phyloP scores from a whole-genome alignment of 495 filamentous ascomycete genomes.

The Podospora bellae-mahoneyi region DNA sequence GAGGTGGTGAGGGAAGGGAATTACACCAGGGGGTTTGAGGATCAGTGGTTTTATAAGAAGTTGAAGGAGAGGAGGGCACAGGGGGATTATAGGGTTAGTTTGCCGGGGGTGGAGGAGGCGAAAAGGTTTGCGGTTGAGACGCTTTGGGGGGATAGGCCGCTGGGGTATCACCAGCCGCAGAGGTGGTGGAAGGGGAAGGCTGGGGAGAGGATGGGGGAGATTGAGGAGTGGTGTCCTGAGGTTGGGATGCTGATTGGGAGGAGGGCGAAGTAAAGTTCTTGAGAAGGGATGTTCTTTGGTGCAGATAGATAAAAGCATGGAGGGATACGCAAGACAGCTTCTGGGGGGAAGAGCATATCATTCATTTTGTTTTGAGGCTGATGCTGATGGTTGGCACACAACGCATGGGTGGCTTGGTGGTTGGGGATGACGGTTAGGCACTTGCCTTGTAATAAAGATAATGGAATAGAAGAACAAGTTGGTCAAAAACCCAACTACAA shows the following conservation, averaged over 20 bases:
- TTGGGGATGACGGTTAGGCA: no score
- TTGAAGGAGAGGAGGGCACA: neutral
- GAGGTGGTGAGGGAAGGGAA: constrained; percentile 23
- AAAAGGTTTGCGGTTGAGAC: constrained; percentile 20
- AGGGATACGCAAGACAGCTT: neutral
- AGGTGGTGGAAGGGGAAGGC: constrained; percentile 12
- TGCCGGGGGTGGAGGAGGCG: constrained; percentile 10
- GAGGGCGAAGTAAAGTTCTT: constrained; percentile 1
- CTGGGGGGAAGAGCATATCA: neutral
- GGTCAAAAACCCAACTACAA: no score
- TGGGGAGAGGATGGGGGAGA: constrained; percentile 13
- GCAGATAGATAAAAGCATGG: neutral
- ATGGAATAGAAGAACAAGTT: neutral
- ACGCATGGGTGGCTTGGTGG: no score
- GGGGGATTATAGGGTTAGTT: neutral
- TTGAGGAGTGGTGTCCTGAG: constrained; percentile 23
- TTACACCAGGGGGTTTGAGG: constrained; percentile 27
- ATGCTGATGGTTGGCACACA: neutral
- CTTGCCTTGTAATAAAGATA: neutral
- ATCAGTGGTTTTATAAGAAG: constrained; percentile 30
- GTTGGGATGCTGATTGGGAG: constrained; percentile 19
- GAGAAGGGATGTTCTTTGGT: neutral
- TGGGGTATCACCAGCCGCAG: constrained; percentile 23
- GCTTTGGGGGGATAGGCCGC: constrained; percentile 13
- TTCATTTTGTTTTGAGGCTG: neutral